Evolutionary conservation across 768 basidiomycete species (phyloP).

Genomic region (Termitomyces titanicus): DNA sequence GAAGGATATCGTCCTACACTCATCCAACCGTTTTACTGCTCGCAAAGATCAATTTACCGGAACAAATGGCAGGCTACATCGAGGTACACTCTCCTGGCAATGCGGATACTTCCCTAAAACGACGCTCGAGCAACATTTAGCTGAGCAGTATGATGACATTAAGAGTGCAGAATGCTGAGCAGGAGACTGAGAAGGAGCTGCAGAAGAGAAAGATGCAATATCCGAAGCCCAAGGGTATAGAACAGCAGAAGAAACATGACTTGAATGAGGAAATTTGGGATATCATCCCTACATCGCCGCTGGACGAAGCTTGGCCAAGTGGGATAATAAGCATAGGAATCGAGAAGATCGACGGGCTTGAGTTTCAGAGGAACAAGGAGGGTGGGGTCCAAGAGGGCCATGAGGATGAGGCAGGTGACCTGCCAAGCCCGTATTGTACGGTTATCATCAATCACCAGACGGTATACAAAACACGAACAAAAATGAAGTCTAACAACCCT

Average conservation of each 20-base stretch:
- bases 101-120: slow-evolving; percentile 52
- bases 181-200: slow-evolving; percentile 47
- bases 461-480: slow-evolving; percentile 43
- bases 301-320: slow-evolving; percentile 58
- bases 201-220: slow-evolving; percentile 29
- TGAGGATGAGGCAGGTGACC: slow-evolving; percentile 51
- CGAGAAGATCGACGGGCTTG: slow-evolving; percentile 63
- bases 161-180: slow-evolving; percentile 25
- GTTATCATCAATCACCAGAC: slow-evolving; percentile 39
- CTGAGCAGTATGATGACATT: slow-evolving; percentile 27
- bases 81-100: slow-evolving; percentile 43
- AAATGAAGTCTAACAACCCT: slow-evolving; percentile 42
- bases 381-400: slow-evolving; percentile 51
- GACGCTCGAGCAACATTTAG: slow-evolving; percentile 34
- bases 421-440: slow-evolving; percentile 64
- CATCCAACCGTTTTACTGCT: slow-evolving; percentile 40
- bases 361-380: slow-evolving; percentile 50
- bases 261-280: slow-evolving; percentile 34
- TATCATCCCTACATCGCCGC: slow-evolving; percentile 43
- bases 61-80: slow-evolving; percentile 23
- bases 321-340: slow-evolving; percentile 65
- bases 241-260: slow-evolving; percentile 35
- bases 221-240: slow-evolving; percentile 23
- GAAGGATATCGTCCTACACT: slow-evolving; percentile 26
- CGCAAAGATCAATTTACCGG: slow-evolving; percentile 45